Conservation (phyloP, 768 basidiomycete species). For the Boletellus sp. region DNA sequence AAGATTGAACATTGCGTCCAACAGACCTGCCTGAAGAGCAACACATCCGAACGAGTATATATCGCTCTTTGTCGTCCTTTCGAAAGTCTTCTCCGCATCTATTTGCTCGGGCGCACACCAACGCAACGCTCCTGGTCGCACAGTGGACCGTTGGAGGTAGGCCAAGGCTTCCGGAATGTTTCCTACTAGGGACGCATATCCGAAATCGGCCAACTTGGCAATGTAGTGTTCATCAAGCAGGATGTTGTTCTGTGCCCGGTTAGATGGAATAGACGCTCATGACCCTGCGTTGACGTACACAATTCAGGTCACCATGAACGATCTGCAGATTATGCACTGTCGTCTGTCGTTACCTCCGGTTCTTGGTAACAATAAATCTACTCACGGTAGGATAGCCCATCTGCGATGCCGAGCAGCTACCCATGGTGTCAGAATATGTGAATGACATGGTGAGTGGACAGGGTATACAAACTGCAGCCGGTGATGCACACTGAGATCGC, state of each 20-base stretch:
- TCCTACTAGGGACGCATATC: conserved; percentile 19
- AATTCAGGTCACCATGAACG: too few species aligned
- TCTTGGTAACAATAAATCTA: too few species aligned
- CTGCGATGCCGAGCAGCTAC: conserved; percentile 7
- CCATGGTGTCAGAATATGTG: conserved; percentile 20
- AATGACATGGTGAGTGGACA: conserved; percentile 15
- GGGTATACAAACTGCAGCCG: conserved; percentile 9
- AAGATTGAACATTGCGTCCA: conserved; percentile 36
- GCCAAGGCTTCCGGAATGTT: too few species aligned
- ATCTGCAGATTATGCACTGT: neutral
- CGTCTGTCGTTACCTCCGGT: too few species aligned
- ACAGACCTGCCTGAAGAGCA: conserved; percentile 14
- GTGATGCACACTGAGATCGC: neutral
- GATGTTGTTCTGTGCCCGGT: too few species aligned
- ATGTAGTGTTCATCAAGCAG: too few species aligned
- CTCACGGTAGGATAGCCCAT: too few species aligned
- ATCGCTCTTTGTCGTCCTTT: conserved; percentile 8
- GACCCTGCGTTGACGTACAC: too few species aligned
- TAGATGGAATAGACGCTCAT: too few species aligned
- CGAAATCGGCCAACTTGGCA: conserved; percentile 43
- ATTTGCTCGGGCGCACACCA: conserved; percentile 41
- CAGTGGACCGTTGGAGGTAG: too few species aligned
- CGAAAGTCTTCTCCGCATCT: conserved; percentile 10
- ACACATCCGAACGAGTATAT: conserved; percentile 29
- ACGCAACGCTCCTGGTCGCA: conserved; percentile 35